Base-by-base conservation (phyloP, 2,329 filamentous ascomycete genomes). In the Aspergillus sp. region DNA sequence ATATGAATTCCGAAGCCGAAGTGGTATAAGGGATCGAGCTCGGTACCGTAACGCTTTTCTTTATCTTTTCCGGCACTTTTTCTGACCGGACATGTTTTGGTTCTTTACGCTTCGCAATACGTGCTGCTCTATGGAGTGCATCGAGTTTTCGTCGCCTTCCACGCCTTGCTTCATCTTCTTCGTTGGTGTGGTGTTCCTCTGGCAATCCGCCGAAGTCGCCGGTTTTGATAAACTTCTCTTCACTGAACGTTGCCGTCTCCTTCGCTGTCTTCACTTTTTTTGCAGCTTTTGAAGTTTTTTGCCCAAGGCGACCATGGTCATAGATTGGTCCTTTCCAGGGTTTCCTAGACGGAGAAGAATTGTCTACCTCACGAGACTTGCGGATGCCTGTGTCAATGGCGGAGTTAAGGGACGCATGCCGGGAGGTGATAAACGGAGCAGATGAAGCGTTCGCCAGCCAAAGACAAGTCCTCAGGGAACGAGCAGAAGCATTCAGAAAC, bases 1-100 rank as follows among this genome's bases (percentile, higher is more conserved):
- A 97, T 2, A 98, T 73, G 57, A 96, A 97, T 51, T 95, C 85
- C 0, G 90, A 95, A 4, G 88, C 87, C 0, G 91, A 85, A 0
- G 88, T 94, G 0, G 87, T 88, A 61, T 91, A 83, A 1, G 81
- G 80, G 12, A 86, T 74, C 5, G 70, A 63, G 3, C 68, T 48
- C 0, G 72, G 72, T 1, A 68, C 61, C 48, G 54, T 64, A 40
- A 69, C 61, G 36, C 64, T 51, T 12, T 57, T 47, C 36, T 64
- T 66, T 7, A 66, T 54, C 38, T 59, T 55, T 49, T 67, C 63
- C 26, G 65, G 65, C 29, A 51, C 48, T 35, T 47, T 48, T 8
- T 62, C 56, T 28, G 60, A 40, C 29, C 52, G 51, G 30, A 61
- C 57, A 32, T 46, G 52, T 38, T 40, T 42, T 30, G 39, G 27